Conservation (phyloP, 768 basidiomycete species). For the Tylopilus rubrobrunneus region DNA sequence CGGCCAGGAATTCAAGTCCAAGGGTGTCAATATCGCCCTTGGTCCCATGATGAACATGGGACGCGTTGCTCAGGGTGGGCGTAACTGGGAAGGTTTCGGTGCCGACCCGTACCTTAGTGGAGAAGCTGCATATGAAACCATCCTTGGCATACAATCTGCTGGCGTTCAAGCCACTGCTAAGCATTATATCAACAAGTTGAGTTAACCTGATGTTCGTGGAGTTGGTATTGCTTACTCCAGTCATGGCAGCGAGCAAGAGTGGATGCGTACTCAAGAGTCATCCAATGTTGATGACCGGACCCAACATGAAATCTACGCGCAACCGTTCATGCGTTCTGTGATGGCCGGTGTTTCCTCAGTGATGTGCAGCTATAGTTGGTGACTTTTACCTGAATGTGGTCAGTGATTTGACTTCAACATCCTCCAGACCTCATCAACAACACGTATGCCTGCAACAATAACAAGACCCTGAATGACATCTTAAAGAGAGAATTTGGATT, state of each 20-base stretch:
- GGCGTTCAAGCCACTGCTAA: conserved; percentile 89
- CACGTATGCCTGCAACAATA: conserved; percentile 62
- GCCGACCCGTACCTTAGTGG: conserved; percentile 87
- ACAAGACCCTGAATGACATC: conserved; percentile 54
- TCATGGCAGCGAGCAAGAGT: conserved; percentile 34
- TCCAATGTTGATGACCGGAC: conserved; percentile 40
- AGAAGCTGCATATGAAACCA: conserved; percentile 71
- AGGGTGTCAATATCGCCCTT: conserved; percentile 80
- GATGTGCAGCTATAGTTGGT: conserved; percentile 59
- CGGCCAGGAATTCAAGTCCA: conserved; percentile 77
- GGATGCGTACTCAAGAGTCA: conserved; percentile 30
- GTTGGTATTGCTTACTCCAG: background rate
- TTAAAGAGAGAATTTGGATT: conserved; percentile 66
- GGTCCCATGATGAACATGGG: conserved; percentile 88
- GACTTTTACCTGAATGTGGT: background rate
- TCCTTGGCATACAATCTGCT: conserved; percentile 71
- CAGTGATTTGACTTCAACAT: background rate
- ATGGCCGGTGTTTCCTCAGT: conserved; percentile 63
- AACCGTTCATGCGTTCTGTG: conserved; percentile 56
- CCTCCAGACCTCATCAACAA: conserved; percentile 49
- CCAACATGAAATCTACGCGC: conserved; percentile 54
- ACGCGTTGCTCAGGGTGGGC: conserved; percentile 69
- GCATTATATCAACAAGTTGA: conserved; percentile 69
- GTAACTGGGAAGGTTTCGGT: conserved; percentile 97
- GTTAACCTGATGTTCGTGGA: conserved; percentile 17